Percentiles rank a stretch among this genome's conserved stretches.
Conservation (phyloP, 2,329 filamentous ascomycete genomes). For the Drechslerella dactyloides region DNA sequence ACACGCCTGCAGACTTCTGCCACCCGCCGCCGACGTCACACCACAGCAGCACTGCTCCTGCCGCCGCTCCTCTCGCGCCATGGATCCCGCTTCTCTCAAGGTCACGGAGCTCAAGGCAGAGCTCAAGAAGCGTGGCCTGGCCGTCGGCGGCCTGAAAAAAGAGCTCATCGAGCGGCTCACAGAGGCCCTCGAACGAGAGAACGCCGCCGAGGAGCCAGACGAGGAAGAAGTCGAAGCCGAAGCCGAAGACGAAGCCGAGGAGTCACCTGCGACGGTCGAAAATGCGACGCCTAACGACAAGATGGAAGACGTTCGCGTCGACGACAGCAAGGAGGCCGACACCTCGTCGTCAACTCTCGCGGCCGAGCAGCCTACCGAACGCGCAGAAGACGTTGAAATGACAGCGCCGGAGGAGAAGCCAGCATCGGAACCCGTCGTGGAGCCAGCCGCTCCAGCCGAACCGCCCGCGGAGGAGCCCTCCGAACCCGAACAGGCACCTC, state of each 20-base stretch:
- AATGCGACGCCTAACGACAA: conserved; percentile 19
- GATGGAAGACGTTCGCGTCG: conserved; percentile 21
- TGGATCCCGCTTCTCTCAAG: conserved; percentile 63
- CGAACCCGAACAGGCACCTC: conserved; percentile 27
- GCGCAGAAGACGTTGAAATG: conserved; percentile 16
- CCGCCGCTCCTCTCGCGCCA: not conserved
- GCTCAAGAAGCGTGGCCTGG: conserved; percentile 73
- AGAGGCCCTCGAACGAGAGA: conserved; percentile 58
- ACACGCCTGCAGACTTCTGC: conserved; percentile 6
- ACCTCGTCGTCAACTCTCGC: conserved; percentile 15
- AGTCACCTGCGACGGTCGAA: conserved; percentile 18
- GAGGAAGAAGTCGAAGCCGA: too few relatives aligned
- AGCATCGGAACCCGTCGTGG: conserved; percentile 1
- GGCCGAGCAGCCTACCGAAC: conserved; percentile 26
- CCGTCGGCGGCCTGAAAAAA: conserved; percentile 72
- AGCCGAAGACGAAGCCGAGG: conserved; percentile 15
- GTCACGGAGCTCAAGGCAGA: conserved; percentile 77
- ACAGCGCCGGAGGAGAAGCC: conserved; percentile 48
- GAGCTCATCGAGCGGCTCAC: conserved; percentile 72
- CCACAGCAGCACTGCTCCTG: not conserved
- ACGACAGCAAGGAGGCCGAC: conserved; percentile 29
- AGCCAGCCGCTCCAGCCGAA: not conserved
- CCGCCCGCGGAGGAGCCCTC: conserved; percentile 22
- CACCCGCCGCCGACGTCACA: conserved; percentile 7
- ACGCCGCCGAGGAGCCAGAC: conserved; percentile 56